A percentile compares a stretch with the other conserved stretches of the same genome.
Conservation (phyloP, 306 rosid genomes). For the Neltuma alba region DNA sequence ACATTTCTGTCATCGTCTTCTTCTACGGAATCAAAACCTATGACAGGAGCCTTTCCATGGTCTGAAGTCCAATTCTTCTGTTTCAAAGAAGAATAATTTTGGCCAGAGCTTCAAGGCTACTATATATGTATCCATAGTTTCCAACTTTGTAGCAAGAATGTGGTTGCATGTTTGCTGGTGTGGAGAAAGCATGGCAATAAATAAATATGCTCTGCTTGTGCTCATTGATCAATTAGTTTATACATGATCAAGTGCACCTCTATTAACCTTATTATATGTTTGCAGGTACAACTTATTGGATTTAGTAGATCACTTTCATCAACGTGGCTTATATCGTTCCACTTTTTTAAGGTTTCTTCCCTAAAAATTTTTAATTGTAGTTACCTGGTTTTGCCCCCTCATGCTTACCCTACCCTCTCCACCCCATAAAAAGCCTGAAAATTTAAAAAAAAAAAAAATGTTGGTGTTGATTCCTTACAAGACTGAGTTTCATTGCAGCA, state of each 20-base stretch:
- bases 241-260: conserved; percentile 34
- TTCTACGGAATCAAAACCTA: not conserved
- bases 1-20: not conserved
- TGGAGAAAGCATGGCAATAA: conserved; percentile 15
- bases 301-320: conserved; percentile 85
- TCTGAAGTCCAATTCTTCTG: not conserved
- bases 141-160: not conserved
- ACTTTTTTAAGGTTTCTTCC: conserved; percentile 71
- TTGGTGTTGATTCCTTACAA: not conserved
- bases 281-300: conserved; percentile 77
- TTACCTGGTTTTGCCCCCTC: not conserved
- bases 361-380: not conserved
- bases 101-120: not conserved
- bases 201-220: conserved; percentile 20
- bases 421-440: not conserved
- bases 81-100: not conserved
- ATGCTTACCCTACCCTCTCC: not conserved
- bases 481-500: conserved; percentile 50
- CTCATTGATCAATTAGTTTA: conserved; percentile 29
- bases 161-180: conserved; percentile 5
- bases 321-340: conserved; percentile 83
- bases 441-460: not conserved
- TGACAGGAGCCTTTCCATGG: not conserved
- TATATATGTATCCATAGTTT: not conserved
- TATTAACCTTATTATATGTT: conserved; percentile 35